Base-by-base conservation (phyloP, 371 early-diverging fungal species). In the Sporodiniella umbellata region DNA sequence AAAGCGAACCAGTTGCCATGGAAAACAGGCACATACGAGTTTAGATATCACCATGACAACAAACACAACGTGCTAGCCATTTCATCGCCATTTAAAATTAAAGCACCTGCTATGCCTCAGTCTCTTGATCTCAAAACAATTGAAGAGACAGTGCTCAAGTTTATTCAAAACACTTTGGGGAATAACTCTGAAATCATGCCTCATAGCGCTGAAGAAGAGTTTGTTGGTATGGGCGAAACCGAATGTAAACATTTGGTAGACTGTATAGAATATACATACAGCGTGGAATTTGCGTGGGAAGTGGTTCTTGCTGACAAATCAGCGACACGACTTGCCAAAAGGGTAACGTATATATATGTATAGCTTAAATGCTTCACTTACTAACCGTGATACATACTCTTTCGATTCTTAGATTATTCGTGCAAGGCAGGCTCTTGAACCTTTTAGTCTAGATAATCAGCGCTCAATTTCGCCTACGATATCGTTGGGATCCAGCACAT, bases 241-340 rank as follows among this genome's bases (percentile, higher is more conserved):
- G 87, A 89, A 42, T 86, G 90, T 1, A 80, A 76, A 49, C 78
- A 89, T 25, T 79, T 94, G 24, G 92, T 88, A 11, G 84, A 90
- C 54, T 88, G 84, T 8, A 85, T 94, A 55, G 80, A 84, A 45
- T 69, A 84, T 33, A 80, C 85, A 58, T 93, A 86, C 63, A 89
- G 88, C 25, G 83, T 95, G 31, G 94, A 94, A 46, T 93, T 94
- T 72, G 84, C 92, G 3, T 85, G 89, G 79, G 87, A 89, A 45
- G 90, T 93, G 5, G 81, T 93, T 1, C 67, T 69, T 22, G 68
- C 82, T 10, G 85, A 86, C 30, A 68, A 70, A 51, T 62, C 58
- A 48, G 76, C 73, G 25, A 48, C 80, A 56, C 42, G 75, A 60
- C 46, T 74, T 48, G 50, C 83, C 50, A 62, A 66, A 33, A 54